These are phyloP conservation scores for Metarhizium album DNA, from an alignment of 2,329 filamentous ascomycete genomes.

Conservation along the genomic window DNA sequence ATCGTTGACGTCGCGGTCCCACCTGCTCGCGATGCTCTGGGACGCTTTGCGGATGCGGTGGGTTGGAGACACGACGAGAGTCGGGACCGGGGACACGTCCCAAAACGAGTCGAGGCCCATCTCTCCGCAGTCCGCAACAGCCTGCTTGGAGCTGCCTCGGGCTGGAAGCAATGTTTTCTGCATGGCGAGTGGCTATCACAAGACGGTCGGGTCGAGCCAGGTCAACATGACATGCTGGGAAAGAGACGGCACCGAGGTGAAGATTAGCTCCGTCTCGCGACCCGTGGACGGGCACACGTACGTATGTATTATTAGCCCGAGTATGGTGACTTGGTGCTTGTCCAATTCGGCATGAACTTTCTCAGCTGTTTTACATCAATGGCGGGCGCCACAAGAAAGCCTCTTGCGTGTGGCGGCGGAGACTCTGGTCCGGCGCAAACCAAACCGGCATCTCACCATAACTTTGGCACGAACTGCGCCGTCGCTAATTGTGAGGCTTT, in stretches of 20 bases:
- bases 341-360: no score
- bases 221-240: no score
- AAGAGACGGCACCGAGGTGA: no score
- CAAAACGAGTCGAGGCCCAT: neutral
- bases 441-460: no score
- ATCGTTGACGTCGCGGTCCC: neutral
- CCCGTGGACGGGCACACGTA: no score
- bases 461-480: no score
- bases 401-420: neutral
- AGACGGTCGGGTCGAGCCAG: no score
- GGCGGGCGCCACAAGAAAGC: neutral
- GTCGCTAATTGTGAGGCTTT: no score
- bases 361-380: no score
- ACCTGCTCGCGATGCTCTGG: conserved; percentile 1
- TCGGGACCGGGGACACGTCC: conserved; percentile 20
- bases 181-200: neutral
- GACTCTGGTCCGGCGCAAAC: neutral
- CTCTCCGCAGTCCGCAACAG: neutral
- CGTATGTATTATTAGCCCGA: no score
- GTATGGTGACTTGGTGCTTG: no score
- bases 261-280: no score
- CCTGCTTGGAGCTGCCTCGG: neutral
- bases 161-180: neutral
- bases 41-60: conserved; percentile 21
- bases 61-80: conserved; percentile 19